Evolutionary conservation across 2,329 filamentous ascomycete genomes (phyloP).

Genomic region (Scedosporium boydii): DNA sequence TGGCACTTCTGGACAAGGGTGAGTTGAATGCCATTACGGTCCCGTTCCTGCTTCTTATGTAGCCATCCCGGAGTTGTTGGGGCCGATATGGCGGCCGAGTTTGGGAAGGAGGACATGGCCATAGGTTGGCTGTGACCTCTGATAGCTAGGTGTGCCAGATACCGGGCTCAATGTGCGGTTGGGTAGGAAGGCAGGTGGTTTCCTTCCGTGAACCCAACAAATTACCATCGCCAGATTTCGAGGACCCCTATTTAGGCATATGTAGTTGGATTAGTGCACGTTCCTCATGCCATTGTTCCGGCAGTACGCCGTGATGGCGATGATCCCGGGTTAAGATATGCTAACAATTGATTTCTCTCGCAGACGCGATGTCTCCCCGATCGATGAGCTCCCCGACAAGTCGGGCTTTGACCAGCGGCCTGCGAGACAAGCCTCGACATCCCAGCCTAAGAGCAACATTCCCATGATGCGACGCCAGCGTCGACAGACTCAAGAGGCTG

Average conservation of each 20-base stretch:
- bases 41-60: constrained; percentile 6
- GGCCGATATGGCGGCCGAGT: no score
- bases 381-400: constrained; percentile 34
- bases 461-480: constrained; percentile 43
- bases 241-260: not conserved
- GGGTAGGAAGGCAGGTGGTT: no score
- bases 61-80: no score
- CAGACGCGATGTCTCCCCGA: constrained; percentile 39
- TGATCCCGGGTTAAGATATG: not conserved
- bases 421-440: not conserved
- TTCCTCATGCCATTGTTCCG: not conserved
- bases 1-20: constrained; percentile 26
- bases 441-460: constrained; percentile 28
- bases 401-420: constrained; percentile 17
- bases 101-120: no score
- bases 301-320: not conserved
- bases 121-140: no score
- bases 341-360: not conserved
- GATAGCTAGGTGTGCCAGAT: no score
- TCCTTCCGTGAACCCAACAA: no score
- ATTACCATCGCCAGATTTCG: no score
- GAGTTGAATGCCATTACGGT: constrained; percentile 19
- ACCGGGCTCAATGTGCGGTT: no score
- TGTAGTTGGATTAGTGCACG: not conserved
- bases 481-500: constrained; percentile 32